Conservation (phyloP, 2,329 filamentous ascomycete genomes). For the Cladosporium oxysporum region DNA sequence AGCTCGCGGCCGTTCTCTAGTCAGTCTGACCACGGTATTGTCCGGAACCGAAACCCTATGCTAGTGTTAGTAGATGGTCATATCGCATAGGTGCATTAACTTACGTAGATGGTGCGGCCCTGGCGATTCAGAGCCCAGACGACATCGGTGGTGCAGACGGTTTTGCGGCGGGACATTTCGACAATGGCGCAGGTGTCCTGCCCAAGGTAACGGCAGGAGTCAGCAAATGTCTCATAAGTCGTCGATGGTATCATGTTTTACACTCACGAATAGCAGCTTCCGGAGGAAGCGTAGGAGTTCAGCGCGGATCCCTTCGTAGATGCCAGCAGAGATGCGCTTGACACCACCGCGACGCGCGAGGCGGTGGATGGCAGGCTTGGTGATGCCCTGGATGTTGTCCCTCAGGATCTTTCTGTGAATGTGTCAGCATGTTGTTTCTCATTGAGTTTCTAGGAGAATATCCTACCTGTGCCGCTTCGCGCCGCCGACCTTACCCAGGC, state of each 20-base stretch:
- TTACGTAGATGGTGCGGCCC: conserved; percentile 26
- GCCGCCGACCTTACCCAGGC: background rate
- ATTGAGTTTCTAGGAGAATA: background rate
- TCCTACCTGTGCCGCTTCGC: conserved; percentile 8
- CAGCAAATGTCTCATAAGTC: background rate
- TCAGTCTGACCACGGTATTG: background rate
- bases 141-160: conserved; percentile 63
- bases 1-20: background rate
- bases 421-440: conserved; percentile 30
- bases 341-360: conserved; percentile 75
- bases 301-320: conserved; percentile 64
- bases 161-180: conserved; percentile 53
- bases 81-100: background rate
- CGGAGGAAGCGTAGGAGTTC: conserved; percentile 57
- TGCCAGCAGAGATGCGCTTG: conserved; percentile 65
- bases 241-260: fast-evolving
- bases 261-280: conserved; percentile 46
- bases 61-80: background rate
- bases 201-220: background rate
- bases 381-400: conserved; percentile 98
- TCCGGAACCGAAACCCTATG: background rate
- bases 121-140: conserved; percentile 55
- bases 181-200: conserved; percentile 31
- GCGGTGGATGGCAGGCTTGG: conserved; percentile 68
- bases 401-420: conserved; percentile 92